Evolutionary conservation across 805 yeast species (phyloP), one percentile per base, ranked within the genome.

Genomic region (Pichia scutulata): DNA sequence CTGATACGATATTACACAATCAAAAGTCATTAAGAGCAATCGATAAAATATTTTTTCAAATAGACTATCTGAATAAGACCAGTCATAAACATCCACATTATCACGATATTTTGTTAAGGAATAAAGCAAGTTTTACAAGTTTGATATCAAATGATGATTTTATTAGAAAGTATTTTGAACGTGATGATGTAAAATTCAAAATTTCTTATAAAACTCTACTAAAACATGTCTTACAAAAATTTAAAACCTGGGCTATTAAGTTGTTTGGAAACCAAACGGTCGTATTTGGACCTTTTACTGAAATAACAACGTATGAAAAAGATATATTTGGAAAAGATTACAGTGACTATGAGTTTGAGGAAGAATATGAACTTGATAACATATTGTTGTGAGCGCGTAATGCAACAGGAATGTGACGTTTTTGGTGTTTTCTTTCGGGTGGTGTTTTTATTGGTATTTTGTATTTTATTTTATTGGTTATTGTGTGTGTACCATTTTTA

Each of bases 241-340:
- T 55, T 19, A 50, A 53, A 21, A 43, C 22, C 37, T 48, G 53
- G 48, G 46, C 41, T 14, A 13, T 9, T 14, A 7, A 21, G 6
- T 7, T 50, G 0, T 3, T 45, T 14, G 43, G 18, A 8, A 16
- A n/a, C 18, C 37, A n/a, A 33, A 16, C 1, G 10, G 19, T 2
- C n/a, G 7, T 8, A n/a, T 7, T 19, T 33, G 8, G 19, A n/a
- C 19, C 37, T 7, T 33, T 33, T 33, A 10, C 3, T 8, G 19
- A 16, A 16, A 18, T 41, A 12, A 25, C 21, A 13, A 40, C 25
- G 36, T 28, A 37, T 16, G 48, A 44, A 9, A 28, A 25, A 4
- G 56, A 53, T 50, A 42, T 23, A 13, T 51, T 53, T 43, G 54
- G 54, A 2, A 39, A 41, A 8, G 49, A 44, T 14, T 51, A 47